Base-by-base conservation (phyloP, 257 asterid genomes). In the Phtheirospermum japonicum region DNA sequence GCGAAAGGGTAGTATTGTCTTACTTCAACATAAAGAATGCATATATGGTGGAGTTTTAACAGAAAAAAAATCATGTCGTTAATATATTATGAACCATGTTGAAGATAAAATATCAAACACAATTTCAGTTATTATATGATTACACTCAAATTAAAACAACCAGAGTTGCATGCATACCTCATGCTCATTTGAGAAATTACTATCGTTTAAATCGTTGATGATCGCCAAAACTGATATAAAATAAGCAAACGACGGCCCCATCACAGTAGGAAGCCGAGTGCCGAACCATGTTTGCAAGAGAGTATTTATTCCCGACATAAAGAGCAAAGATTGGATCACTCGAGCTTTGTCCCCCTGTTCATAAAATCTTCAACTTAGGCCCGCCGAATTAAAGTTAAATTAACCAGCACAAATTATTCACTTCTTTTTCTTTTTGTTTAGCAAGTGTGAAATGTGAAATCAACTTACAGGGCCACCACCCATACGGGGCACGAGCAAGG, bases 231-330 rank as follows among this genome's bases (percentile, higher is more conserved):
- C 96, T 0, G 97, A 76, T 71, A 93, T 75, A 18, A 80, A 37
- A 77, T 80, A 93, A 70, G 99, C 85, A 71, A 85, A 84, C 13
- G 97, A 93, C 2, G 97, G 99, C 67, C 96, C 96, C 88, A 93
- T 87, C 55, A 93, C 99, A 0, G 97, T 93, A 19, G 99, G 99
- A 64, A 93, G 97, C 17, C 99, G 86, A 28, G 96, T 79, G 55
- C 99, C 99, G 30, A 93, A 70, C 81, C 94, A 83, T 12, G 96
- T 89, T 59, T 93, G 99, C 73, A 89, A 32, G 60, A 89, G 96
- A 4, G 97, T 93, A 70, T 89, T 89, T 40, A 93, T 68, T 63
- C 95, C 99, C 2, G 97, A 85, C 88, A 86, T 85, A 68, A 93
- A 89, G 65, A 93, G 95, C 88, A 89, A 63, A 2, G 96, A 48